These are phyloP conservation scores for Phytophthora kernoviae DNA, from an alignment of 352 stramenopile species.

Conservation along the genomic window DNA sequence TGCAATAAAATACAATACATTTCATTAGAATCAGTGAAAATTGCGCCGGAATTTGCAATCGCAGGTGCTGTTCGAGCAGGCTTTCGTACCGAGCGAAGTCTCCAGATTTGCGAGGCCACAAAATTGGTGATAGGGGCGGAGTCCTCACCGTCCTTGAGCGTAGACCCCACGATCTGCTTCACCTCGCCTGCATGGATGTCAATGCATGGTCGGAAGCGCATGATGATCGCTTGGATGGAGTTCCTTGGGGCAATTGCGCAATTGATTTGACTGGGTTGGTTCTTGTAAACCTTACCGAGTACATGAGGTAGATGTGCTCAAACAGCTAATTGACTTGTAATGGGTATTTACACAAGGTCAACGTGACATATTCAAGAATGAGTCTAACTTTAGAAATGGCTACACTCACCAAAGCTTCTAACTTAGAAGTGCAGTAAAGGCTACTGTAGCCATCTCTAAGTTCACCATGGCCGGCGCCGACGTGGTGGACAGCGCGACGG, in stretches of 20 bases:
- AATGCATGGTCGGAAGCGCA: slow-evolving; percentile 98
- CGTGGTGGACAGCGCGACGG: slow-evolving; percentile 4
- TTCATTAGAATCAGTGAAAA: no score
- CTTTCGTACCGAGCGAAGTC: slow-evolving; percentile 71
- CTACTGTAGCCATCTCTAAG: slow-evolving; percentile 4
- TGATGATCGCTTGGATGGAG: slow-evolving; percentile 31
- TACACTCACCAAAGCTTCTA: background rate
- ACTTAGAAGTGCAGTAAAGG: background rate
- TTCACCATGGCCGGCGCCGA: slow-evolving; percentile 13
- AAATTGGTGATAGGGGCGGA: slow-evolving; percentile 92
- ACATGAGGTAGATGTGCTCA: background rate
- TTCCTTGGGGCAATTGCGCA: slow-evolving; percentile 1
- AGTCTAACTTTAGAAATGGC: background rate
- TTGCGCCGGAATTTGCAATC: background rate
- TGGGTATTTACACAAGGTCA: background rate
- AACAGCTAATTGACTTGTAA: background rate
- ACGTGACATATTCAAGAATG: background rate
- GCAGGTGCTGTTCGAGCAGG: background rate
- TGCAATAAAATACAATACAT: no score
- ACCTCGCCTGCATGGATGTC: slow-evolving; percentile 97
- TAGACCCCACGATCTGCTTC: slow-evolving; percentile 99
- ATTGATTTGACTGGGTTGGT: slow-evolving; percentile 20
- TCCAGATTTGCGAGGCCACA: slow-evolving; percentile 70
- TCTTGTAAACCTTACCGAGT: background rate
- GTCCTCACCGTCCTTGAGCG: slow-evolving; percentile 88